Conservation (phyloP, 495 filamentous ascomycete genomes). For the Penicillium psychrofluorescens region DNA sequence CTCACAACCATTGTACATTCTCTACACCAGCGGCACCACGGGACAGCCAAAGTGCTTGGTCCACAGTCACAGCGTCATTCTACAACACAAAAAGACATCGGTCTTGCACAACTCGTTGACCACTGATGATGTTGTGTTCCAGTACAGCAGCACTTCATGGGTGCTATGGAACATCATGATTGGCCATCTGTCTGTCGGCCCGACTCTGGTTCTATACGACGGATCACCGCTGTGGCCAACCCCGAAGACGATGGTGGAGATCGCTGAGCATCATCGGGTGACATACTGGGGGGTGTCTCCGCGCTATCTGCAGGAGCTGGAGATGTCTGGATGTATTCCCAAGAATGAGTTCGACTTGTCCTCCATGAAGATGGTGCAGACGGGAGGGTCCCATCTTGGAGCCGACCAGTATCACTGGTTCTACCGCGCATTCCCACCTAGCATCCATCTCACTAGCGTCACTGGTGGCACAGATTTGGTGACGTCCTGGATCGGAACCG, state of each 20-base stretch:
- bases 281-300: constrained; percentile 59
- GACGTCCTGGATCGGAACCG: constrained; percentile 59
- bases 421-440: constrained; percentile 61
- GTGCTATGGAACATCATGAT: constrained; percentile 66
- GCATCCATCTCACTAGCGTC: constrained; percentile 60
- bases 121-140: constrained; percentile 37
- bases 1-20: constrained; percentile 62
- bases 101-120: constrained; percentile 48
- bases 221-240: constrained; percentile 63
- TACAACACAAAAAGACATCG: constrained; percentile 53
- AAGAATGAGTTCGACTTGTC: constrained; percentile 52
- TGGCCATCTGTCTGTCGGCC: constrained; percentile 57
- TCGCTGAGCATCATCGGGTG: constrained; percentile 39
- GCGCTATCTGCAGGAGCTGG: constrained; percentile 60
- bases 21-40: constrained; percentile 66
- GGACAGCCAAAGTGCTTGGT: constrained; percentile 70
- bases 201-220: constrained; percentile 59
- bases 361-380: constrained; percentile 44
- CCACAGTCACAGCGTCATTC: constrained; percentile 52
- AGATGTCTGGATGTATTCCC: constrained; percentile 49
- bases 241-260: constrained; percentile 14
- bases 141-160: constrained; percentile 66
- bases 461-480: constrained; percentile 67
- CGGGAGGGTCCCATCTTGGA: constrained; percentile 62
- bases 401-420: constrained; percentile 68